Conservation (phyloP, 140 eudicot genomes). For the Flaveria floridana region DNA sequence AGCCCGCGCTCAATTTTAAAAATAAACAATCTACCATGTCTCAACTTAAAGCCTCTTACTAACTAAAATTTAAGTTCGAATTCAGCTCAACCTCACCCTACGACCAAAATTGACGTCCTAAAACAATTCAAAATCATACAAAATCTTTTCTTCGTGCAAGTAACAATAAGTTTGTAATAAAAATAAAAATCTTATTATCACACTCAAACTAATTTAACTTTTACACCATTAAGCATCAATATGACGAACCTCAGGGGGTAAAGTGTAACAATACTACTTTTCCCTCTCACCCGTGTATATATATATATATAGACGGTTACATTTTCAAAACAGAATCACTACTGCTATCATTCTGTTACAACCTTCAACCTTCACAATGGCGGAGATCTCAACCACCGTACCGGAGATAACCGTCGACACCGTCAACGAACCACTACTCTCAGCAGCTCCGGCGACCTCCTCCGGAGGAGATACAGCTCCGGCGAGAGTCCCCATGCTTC, state of each 20-base stretch:
- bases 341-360: background rate
- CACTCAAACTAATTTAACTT: background rate
- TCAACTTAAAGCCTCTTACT: background rate
- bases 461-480: background rate
- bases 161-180: too few relatives aligned
- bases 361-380: conserved; percentile 10
- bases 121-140: background rate
- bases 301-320: background rate
- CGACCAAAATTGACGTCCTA: background rate
- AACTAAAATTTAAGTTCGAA: too few relatives aligned
- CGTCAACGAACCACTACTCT: conserved; percentile 19
- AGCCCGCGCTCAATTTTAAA: too few relatives aligned
- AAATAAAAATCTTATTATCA: too few relatives aligned
- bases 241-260: background rate
- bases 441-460: background rate
- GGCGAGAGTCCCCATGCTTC: conserved; percentile 36
- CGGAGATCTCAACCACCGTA: conserved; percentile 16
- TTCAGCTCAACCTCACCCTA: too few relatives aligned
- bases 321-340: background rate
- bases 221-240: background rate
- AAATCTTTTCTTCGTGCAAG: background rate
- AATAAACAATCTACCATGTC: background rate
- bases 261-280: conserved; percentile 13
- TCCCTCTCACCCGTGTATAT: background rate
- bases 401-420: conserved; percentile 20